These are phyloP conservation scores for Malus hybrid DNA, from an alignment of 331 rosid genomes.

Conservation along the genomic window DNA sequence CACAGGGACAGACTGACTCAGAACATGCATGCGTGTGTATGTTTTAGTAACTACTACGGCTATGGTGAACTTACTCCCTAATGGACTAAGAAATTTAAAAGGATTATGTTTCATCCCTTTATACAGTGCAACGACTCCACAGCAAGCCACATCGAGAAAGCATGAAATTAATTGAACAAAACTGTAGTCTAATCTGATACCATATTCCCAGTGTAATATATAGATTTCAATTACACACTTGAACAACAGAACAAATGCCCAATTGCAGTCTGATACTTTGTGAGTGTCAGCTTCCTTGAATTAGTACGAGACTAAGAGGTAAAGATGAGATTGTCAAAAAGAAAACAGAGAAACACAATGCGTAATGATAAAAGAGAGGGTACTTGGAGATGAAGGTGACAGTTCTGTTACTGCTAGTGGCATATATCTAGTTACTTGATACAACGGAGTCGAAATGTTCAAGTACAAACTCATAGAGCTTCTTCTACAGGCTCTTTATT, in stretches of 20 bases:
- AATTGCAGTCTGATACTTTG: neutral
- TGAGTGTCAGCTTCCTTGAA: neutral
- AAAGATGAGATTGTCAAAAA: neutral
- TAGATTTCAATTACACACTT: neutral
- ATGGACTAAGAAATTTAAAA: neutral
- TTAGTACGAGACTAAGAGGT: neutral
- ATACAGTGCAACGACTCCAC: neutral
- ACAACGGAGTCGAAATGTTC: slow-evolving; percentile 27
- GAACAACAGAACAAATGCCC: neutral
- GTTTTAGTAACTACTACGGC: neutral
- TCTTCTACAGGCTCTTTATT: slow-evolving; percentile 42
- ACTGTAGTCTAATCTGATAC: neutral
- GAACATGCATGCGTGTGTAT: neutral
- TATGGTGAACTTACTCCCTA: neutral
- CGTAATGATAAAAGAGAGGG: neutral
- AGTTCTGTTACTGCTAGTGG: neutral
- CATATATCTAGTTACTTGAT: neutral
- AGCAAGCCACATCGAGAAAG: neutral
- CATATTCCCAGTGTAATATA: neutral
- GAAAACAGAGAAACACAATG: neutral
- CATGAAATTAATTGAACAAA: neutral
- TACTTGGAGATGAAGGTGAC: no score
- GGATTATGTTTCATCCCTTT: neutral
- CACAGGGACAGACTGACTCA: neutral
- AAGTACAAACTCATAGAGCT: slow-evolving; percentile 38